Conservation (phyloP, 2,329 filamentous ascomycete species). For the Calonectria crousiana region DNA sequence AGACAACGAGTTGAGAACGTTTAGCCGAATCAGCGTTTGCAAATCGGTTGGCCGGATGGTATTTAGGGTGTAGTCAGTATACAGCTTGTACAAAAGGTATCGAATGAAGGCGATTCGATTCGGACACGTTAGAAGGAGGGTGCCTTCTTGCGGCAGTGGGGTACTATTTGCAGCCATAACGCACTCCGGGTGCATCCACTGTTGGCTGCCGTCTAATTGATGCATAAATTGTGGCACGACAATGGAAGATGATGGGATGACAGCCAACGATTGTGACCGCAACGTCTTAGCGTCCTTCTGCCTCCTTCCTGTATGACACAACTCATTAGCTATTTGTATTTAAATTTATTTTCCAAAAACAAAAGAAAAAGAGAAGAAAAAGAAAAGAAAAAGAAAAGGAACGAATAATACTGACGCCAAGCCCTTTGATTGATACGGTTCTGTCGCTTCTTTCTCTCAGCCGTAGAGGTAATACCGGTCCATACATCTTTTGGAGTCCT, state of each 20-base stretch:
- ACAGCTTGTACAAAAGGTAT: background rate
- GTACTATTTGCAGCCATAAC: background rate
- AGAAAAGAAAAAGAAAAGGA: too few species aligned
- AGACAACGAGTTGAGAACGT: constrained; percentile 15
- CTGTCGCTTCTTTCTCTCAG: constrained; percentile 19
- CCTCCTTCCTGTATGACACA: background rate
- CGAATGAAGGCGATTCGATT: background rate
- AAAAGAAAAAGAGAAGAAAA: too few species aligned
- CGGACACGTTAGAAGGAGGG: background rate
- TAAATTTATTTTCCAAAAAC: too few species aligned
- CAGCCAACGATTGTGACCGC: background rate
- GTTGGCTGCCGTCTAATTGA: background rate
- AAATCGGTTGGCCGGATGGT: background rate
- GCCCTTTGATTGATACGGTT: constrained; percentile 25
- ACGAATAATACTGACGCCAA: background rate
- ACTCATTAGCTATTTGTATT: background rate
- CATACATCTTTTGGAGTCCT: constrained; percentile 9
- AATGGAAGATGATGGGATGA: background rate
- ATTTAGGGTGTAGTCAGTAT: constrained; percentile 14
- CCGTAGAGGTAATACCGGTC: constrained; percentile 8
- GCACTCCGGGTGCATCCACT: background rate
- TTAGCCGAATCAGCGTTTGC: constrained; percentile 16
- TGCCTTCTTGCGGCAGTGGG: background rate
- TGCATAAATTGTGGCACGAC: too few species aligned
- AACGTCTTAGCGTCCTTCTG: background rate